Percentiles rank a stretch among this genome's conserved stretches.
phyloP scores from a whole-genome alignment of 352 stramenopile genomes.

The Phytophthora pseudosyringae region DNA sequence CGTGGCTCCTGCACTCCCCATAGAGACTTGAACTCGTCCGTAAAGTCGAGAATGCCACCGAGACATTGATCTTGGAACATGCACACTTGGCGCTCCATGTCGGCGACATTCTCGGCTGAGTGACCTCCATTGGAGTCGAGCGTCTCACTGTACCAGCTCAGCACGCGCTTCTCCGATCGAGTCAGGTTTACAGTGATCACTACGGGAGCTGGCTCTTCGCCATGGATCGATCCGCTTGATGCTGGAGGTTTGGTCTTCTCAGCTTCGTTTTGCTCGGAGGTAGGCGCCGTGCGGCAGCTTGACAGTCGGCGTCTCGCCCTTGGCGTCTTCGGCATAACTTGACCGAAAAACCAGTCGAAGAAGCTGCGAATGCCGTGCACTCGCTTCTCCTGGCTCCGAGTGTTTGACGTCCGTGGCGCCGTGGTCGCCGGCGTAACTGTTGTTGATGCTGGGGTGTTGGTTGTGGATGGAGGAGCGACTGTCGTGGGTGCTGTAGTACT shows the following conservation, averaged over 20 bases:
- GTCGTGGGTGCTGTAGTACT: neutral
- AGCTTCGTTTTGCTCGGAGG: constrained; percentile 3
- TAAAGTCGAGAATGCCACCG: constrained; percentile 43
- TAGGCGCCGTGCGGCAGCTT: constrained; percentile 12
- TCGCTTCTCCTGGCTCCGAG: constrained; percentile 6
- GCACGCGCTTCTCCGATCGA: constrained; percentile 35
- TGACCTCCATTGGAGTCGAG: constrained; percentile 29
- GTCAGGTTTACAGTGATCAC: constrained; percentile 40
- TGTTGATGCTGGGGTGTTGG: neutral
- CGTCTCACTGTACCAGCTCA: constrained; percentile 44
- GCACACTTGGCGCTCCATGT: constrained; percentile 58
- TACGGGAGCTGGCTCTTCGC: neutral
- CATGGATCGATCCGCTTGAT: neutral
- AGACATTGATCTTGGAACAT: constrained; percentile 60
- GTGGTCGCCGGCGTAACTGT: neutral
- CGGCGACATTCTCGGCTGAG: constrained; percentile 32
- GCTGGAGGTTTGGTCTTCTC: neutral
- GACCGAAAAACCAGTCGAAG: constrained; percentile 24
- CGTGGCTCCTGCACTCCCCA: constrained; percentile 42
- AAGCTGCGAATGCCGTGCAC: constrained; percentile 4
- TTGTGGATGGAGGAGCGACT: constrained; percentile 1
- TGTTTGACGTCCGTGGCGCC: neutral
- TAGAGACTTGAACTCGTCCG: constrained; percentile 48
- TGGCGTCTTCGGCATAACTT: neutral
- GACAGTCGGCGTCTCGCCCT: constrained; percentile 17